These are phyloP conservation scores for Penicillium pulvis DNA, from an alignment of 495 filamentous ascomycete species.

Conservation along the genomic window DNA sequence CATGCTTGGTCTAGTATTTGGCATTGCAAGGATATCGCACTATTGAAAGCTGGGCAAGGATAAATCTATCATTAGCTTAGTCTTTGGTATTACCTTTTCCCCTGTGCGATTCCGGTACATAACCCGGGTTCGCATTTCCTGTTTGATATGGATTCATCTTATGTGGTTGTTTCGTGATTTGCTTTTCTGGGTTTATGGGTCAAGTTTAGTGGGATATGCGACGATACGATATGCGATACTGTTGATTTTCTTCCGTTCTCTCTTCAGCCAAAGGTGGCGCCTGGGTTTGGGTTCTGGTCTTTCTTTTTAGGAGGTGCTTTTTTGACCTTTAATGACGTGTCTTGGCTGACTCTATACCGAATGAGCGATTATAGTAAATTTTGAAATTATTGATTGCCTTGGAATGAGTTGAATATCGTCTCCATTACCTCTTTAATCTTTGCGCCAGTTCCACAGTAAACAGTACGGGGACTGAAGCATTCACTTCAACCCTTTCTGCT, in stretches of 20 bases:
- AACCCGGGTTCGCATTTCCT: slow-evolving; percentile 3
- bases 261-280: slow-evolving; percentile 32
- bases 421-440: slow-evolving; percentile 38
- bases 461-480: slow-evolving; percentile 69
- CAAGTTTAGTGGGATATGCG: slow-evolving; percentile 20
- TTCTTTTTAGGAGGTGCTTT: slow-evolving; percentile 9
- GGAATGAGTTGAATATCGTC: neutral
- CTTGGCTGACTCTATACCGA: slow-evolving; percentile 13
- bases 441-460: slow-evolving; percentile 79
- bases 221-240: slow-evolving; percentile 28
- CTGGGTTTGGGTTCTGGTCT: slow-evolving; percentile 20
- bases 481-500: slow-evolving; percentile 57
- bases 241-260: slow-evolving; percentile 27
- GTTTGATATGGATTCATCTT: slow-evolving; percentile 27
- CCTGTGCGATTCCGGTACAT: neutral
- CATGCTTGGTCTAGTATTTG: slow-evolving; percentile 21
- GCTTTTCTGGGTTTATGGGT: slow-evolving; percentile 12
- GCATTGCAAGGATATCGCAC: slow-evolving; percentile 5
- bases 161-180: slow-evolving; percentile 15
- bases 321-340: slow-evolving; percentile 19
- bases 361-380: slow-evolving; percentile 14
- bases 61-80: neutral
- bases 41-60: neutral
- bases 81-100: neutral
- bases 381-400: slow-evolving; percentile 2